Base-by-base conservation (phyloP, 116 monocot species). In the Papilionanthe hybrid region DNA sequence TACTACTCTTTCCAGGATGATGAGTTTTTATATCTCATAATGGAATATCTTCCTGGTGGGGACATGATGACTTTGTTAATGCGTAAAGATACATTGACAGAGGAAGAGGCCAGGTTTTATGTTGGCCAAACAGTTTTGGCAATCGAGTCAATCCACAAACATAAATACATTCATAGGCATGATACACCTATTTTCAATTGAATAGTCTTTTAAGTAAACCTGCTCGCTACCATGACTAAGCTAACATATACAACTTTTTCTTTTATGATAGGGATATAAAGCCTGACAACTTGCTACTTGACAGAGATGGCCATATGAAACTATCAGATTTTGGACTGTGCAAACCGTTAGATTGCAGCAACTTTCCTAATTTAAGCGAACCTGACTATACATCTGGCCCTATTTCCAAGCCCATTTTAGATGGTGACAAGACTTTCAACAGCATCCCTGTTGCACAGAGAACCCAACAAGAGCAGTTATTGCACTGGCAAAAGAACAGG, bases 1-100 rank as follows among this genome's bases (percentile, higher is more conserved):
- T 95, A 93, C 78, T 95, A 90, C 77, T 95, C 95, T 75, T 95
- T 95, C 84, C 95, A 95, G 91, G 95, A 95, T 87, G 95, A 93
- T n/a, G 93, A 95, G 79, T 95, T 78, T 84, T 85, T 95, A 47
- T 95, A 95, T 89, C 93, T 95, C 66, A 91, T 95, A 76, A 95
- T 95, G 95, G 95, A 95, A 83, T 95, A 95, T 80, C 93, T 95
- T 82, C 95, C 95, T 78, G 95, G 95, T 75, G 95, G 95, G 72
- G 95, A 95, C 82, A 95, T 95, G 95, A 95, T 95, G 95, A 95
- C 95, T 69, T 83, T 95, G 75, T 84, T 95, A 9, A 95, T 95
- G 95, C 93, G 95, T 57, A 95, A 95, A 79, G 95, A 95, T 84
- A 93, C 89, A 11, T 86, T 95, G 27, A 88, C 93, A 56, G 95